Evolutionary conservation across 2,329 filamentous ascomycete genomes (phyloP), one percentile per base, ranked within the genome.

Genomic region (Ploettnerulaceae sp.): DNA sequence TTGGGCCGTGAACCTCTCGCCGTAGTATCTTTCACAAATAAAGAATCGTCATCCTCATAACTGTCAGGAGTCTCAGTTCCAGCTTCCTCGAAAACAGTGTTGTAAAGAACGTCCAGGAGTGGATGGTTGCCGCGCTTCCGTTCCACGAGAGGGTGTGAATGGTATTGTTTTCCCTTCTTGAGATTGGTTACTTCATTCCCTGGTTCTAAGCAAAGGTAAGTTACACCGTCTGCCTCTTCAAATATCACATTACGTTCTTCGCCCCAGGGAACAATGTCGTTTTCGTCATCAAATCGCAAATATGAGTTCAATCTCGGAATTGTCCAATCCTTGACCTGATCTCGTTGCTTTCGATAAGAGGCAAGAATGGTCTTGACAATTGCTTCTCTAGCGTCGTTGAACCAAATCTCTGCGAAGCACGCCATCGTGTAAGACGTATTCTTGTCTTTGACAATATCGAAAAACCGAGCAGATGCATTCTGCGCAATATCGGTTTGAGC

Each of bases 391-490:
- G 84, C 67, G 26, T 72, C 69, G 31, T 77, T 75, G 48, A 85
- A 83, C 57, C 82, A 79, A n/a, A 81, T 76, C 57, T 84, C 81
- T 5, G 80, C 80, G 49, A 85, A 76, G 55, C 81, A 84, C 11
- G 80, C 81, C 78, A 84, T 82, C 1, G 79, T 82, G 58, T 84
- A 85, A 0, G 81, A 84, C 2, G 82, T 74, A 12, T 69, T 65
- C 0, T 69, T 67, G 31, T 74, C 71, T 53, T 77, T 70, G 21
- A 84, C 67, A 37, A 84, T 79, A 18, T 73, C 69, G 58, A 84
- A 83, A 61, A 76, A 83, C 14, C 74, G 71, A 18, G 70, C 67
- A 34, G 72, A 76, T 5, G 70, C 69, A 15, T 71, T 71, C 31
- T 74, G 67, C 2, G 76, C 72, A 18, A 72, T 61, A 8, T 64